Evolutionary conservation across 2,329 filamentous ascomycete genomes (phyloP).

Genomic region (Aspergillus sclerotialis): DNA sequence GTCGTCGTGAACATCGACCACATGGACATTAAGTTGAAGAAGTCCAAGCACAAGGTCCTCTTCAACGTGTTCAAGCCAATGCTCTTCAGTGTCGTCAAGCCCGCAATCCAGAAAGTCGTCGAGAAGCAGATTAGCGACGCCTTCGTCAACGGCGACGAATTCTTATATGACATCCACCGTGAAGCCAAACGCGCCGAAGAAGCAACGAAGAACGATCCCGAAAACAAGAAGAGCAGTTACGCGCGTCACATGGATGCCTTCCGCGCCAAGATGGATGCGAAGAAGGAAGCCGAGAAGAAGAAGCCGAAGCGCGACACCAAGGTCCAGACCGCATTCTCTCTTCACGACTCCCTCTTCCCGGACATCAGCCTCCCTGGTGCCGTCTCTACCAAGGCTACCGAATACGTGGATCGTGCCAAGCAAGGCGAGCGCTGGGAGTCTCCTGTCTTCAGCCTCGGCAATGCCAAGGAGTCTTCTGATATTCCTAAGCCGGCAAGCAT

Average conservation of each 20-base stretch:
- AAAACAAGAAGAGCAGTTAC: constrained; percentile 75
- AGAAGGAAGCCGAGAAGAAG: constrained; percentile 68
- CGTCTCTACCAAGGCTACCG: constrained; percentile 86
- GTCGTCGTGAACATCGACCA: constrained; percentile 75
- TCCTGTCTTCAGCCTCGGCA: constrained; percentile 83
- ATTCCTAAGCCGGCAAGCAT: constrained; percentile 55
- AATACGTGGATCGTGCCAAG: constrained; percentile 79
- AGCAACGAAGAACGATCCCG: constrained; percentile 61
- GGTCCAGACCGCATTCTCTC: constrained; percentile 76
- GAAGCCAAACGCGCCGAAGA: constrained; percentile 70
- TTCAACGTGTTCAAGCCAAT: constrained; percentile 83
- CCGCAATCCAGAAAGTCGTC: constrained; percentile 75
- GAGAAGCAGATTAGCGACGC: constrained; percentile 85
- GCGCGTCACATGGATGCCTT: constrained; percentile 70
- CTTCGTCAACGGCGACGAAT: constrained; percentile 65
- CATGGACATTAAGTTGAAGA: constrained; percentile 80
- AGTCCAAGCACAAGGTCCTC: constrained; percentile 90
- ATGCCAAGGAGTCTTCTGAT: constrained; percentile 62
- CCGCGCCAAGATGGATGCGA: constrained; percentile 66
- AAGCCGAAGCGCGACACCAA: constrained; percentile 55
- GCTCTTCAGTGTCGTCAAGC: constrained; percentile 74
- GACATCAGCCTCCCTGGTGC: constrained; percentile 78
- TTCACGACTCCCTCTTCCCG: constrained; percentile 88
- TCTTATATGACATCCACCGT: constrained; percentile 69
- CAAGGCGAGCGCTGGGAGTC: constrained; percentile 95